Conservation (phyloP, 192 early-diverging fungal genomes). For the Chytriomyces hyalinus region DNA sequence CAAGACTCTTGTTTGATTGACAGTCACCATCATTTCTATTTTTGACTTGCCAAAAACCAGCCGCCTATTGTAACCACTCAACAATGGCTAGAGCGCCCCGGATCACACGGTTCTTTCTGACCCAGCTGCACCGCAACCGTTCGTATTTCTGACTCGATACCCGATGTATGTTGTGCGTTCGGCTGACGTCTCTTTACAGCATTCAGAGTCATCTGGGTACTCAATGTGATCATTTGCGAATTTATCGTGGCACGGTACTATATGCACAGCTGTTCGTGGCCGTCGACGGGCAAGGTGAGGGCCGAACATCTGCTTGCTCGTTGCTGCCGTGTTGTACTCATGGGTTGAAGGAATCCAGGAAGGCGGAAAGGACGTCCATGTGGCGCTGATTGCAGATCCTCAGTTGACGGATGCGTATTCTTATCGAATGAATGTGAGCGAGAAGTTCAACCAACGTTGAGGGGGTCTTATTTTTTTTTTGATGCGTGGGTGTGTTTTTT, state of each 20-base stretch:
- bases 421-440: conserved; percentile 62
- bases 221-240: conserved; percentile 52
- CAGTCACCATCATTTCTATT: too few relatives aligned
- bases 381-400: conserved; percentile 86
- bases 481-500: background rate
- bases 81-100: background rate
- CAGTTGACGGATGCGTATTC: conserved; percentile 92
- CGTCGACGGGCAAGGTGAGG: conserved; percentile 19
- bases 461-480: background rate
- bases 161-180: background rate
- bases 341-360: background rate
- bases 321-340: background rate
- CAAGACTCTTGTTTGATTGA: too few relatives aligned
- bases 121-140: background rate
- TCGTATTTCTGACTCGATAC: background rate
- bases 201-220: conserved; percentile 49
- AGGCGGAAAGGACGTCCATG: conserved; percentile 14
- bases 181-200: conserved; percentile 15
- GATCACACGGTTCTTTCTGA: background rate
- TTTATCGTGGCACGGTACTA: conserved; percentile 37
- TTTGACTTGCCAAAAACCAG: too few relatives aligned
- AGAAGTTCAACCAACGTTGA: background rate
- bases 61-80: too few relatives aligned
- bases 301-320: background rate
- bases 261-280: conserved; percentile 43